phyloP scores from a whole-genome alignment of 371 early-diverging fungal species.

The Apophysomyces trapeziformis region DNA sequence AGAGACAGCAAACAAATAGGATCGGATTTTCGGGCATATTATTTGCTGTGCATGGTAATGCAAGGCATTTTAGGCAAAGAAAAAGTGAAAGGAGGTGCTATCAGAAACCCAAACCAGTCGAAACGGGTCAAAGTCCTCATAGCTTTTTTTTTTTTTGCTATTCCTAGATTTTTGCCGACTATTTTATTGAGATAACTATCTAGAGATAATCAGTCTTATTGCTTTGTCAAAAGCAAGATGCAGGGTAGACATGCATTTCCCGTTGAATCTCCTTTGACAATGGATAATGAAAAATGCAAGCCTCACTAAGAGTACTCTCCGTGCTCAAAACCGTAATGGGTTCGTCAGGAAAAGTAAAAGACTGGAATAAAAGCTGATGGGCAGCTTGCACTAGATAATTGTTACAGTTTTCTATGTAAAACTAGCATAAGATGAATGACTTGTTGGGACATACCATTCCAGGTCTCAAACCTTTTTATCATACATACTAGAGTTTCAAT shows the following conservation, averaged over 20 bases:
- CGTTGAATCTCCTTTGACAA: conserved; percentile 4
- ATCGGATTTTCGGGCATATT: too few relatives aligned
- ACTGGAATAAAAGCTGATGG: too few relatives aligned
- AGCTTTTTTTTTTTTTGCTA: not conserved
- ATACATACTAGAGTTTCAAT: too few relatives aligned
- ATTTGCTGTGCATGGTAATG: too few relatives aligned
- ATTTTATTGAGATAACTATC: not conserved
- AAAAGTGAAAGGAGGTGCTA: not conserved
- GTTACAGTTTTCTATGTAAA: too few relatives aligned
- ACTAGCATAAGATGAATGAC: too few relatives aligned
- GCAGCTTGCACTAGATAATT: too few relatives aligned
- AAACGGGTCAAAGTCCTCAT: not conserved
- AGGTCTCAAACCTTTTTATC: too few relatives aligned
- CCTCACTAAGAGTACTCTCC: too few relatives aligned
- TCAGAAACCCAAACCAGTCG: not conserved
- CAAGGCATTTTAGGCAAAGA: not conserved
- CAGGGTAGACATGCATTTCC: not conserved
- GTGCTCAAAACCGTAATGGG: too few relatives aligned
- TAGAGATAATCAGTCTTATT: not conserved
- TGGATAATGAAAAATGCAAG: not conserved
- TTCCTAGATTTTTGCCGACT: not conserved
- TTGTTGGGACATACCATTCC: too few relatives aligned
- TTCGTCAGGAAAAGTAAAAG: too few relatives aligned
- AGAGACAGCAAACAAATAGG: not conserved
- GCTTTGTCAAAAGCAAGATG: not conserved